phyloP scores from a whole-genome alignment of 805 yeast species.

The Starmerella floricola region DNA sequence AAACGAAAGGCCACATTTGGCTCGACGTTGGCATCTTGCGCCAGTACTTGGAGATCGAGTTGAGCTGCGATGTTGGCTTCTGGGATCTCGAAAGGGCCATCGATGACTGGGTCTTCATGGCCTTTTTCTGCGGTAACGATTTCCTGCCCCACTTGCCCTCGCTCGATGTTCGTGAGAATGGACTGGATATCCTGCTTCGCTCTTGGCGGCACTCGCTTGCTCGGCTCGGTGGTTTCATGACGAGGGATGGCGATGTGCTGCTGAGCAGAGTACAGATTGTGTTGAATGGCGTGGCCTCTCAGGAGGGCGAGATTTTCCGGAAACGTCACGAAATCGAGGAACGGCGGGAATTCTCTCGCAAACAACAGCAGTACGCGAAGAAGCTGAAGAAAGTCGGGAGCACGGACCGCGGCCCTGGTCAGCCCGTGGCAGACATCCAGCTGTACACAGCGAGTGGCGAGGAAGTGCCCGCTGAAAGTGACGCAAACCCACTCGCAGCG shows the following conservation, averaged over 20 bases:
- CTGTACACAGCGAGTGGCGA: constrained; percentile 66
- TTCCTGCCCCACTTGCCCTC: constrained; percentile 94
- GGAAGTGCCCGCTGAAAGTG: constrained; percentile 31
- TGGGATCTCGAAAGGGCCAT: constrained; percentile 90
- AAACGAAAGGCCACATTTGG: constrained; percentile 84
- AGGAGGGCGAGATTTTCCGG: constrained; percentile 69
- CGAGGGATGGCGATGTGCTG: constrained; percentile 79
- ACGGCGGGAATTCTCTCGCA: constrained; percentile 44
- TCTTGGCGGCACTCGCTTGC: constrained; percentile 76
- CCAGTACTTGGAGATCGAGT: constrained; percentile 77
- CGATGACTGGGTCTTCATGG: constrained; percentile 98
- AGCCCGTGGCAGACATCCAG: constrained; percentile 61
- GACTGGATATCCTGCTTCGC: constrained; percentile 66
- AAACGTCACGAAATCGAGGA: constrained; percentile 56
- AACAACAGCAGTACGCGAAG: constrained; percentile 17
- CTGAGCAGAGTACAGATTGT: constrained; percentile 64
- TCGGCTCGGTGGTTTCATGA: constrained; percentile 58
- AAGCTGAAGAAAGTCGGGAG: constrained; percentile 24
- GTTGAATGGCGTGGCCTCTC: constrained; percentile 48
- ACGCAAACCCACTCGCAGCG: not conserved
- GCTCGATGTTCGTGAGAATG: constrained; percentile 86
- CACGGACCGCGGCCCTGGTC: constrained; percentile 34
- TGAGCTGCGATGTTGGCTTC: constrained; percentile 47
- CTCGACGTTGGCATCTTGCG: constrained; percentile 75
- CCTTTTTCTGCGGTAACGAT: constrained; percentile 97